These are phyloP conservation scores for Acidiella bohemica DNA, from an alignment of 495 filamentous ascomycete genomes.

Conservation along the genomic window DNA sequence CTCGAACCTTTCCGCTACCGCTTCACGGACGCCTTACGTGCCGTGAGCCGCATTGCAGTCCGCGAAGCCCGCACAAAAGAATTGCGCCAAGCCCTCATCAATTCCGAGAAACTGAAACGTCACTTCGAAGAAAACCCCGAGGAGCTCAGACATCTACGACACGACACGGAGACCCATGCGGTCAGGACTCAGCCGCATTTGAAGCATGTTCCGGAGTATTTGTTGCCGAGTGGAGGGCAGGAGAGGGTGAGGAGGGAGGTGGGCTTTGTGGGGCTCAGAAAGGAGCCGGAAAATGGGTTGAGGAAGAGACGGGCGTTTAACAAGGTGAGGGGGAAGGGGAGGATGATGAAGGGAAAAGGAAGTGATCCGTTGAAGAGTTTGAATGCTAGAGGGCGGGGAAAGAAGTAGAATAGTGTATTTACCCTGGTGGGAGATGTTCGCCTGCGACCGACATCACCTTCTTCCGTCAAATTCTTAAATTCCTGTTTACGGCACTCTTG, in stretches of 20 bases:
- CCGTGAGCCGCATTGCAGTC: slow-evolving; percentile 68
- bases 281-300: slow-evolving; percentile 57
- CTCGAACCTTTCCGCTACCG: slow-evolving; percentile 90
- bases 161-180: slow-evolving; percentile 68
- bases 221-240: slow-evolving; percentile 69
- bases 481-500: too few species aligned
- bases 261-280: slow-evolving; percentile 65
- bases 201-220: slow-evolving; percentile 89
- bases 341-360: slow-evolving; percentile 44
- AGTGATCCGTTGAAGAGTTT: slow-evolving; percentile 83
- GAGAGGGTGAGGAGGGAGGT: slow-evolving; percentile 47
- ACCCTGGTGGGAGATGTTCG: too few species aligned
- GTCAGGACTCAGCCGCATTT: slow-evolving; percentile 75
- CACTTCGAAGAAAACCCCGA: slow-evolving; percentile 96
- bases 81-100: slow-evolving; percentile 74
- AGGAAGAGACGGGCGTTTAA: slow-evolving; percentile 56
- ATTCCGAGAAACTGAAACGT: slow-evolving; percentile 82
- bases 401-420: slow-evolving; percentile 19
- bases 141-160: slow-evolving; percentile 71
- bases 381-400: slow-evolving; percentile 40
- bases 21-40: slow-evolving; percentile 74
- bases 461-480: too few species aligned
- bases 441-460: too few species aligned
- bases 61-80: slow-evolving; percentile 82
- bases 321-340: slow-evolving; percentile 35